Evolutionary conservation across 352 stramenopile genomes (phyloP), one percentile per base, ranked within the genome.

Genomic region (Thalassiosira mediterranea): DNA sequence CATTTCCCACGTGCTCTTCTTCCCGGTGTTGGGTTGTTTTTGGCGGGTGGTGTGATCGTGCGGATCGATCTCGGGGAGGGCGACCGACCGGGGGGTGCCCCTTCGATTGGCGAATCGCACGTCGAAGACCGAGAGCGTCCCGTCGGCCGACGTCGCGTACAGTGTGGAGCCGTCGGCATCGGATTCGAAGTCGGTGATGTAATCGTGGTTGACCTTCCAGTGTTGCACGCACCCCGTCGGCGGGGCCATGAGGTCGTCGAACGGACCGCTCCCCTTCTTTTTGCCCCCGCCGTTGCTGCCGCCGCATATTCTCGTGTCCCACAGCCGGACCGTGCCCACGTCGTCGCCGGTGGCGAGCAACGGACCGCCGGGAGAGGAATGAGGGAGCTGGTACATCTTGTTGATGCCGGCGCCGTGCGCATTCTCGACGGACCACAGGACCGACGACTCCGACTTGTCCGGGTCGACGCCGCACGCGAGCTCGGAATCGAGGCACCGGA

Each of bases 171-270:
- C 88, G 19, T 94, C 89, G 15, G 86, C 78, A 76, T 95, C 94
- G 10, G 86, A 91, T 52, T 94, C 87, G 74, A 98, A 96, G 19
- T 89, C 95, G 29, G 95, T 97, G 67, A 98, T 97, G 72, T 96
- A 98, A 78, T 98, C 95, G 44, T 93, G 91, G 79, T 98, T 95
- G 77, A 97, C 91, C 57, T 97, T 96, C 88, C 94, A 98, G 63
- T 94, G 88, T 10, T 91, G 83, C 23, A 98, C 77, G 72, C 87
- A 91, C 57, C 72, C 67, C 37, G 49, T 58, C 8, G 73, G 72
- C 21, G 57, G 52, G 31, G 72, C 78, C 56, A 72, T 81, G 8
- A 75, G 26, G 53, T 77, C 76, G 48, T 80, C 68, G 46, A 74
- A 77, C 51, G 75, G 57, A 42, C 68, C 65, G 17, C 31, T 46